Evolutionary conservation across 352 stramenopile species (phyloP).

Genomic region (Phytophthora idaei): DNA sequence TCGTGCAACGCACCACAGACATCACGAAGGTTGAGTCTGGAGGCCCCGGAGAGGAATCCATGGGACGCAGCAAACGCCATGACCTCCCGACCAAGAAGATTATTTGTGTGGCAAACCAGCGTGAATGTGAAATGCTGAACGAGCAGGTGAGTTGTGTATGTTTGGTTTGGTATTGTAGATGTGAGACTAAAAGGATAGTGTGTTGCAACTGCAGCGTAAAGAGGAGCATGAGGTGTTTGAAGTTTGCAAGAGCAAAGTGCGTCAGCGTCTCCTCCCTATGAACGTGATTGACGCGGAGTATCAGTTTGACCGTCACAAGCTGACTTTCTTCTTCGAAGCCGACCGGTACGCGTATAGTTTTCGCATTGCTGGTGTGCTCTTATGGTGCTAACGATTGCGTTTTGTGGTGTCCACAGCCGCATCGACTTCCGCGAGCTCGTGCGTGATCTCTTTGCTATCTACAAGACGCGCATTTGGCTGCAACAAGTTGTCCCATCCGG

Average conservation of each 20-base stretch:
- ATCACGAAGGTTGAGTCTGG: slow-evolving; percentile 75
- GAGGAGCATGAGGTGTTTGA: slow-evolving; percentile 97
- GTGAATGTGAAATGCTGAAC: slow-evolving; percentile 92
- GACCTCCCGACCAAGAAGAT: slow-evolving; percentile 91
- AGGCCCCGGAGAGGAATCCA: slow-evolving; percentile 42
- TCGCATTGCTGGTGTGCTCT: not conserved
- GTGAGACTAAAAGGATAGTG: not conserved
- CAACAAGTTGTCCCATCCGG: slow-evolving; percentile 91
- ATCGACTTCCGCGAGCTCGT: slow-evolving; percentile 99
- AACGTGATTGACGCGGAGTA: slow-evolving; percentile 98
- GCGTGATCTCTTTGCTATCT: slow-evolving; percentile 98
- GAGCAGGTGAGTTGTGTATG: slow-evolving; percentile 64
- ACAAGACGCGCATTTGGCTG: slow-evolving; percentile 99
- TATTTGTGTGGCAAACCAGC: slow-evolving; percentile 91
- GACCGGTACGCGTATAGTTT: slow-evolving; percentile 74
- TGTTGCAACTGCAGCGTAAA: slow-evolving; percentile 61
- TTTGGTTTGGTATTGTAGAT: not conserved
- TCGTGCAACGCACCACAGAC: slow-evolving; percentile 90
- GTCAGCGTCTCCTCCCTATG: slow-evolving; percentile 95
- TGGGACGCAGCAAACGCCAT: slow-evolving; percentile 65
- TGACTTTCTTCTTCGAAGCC: slow-evolving; percentile 99
- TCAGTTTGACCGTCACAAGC: slow-evolving; percentile 98
- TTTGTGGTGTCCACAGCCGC: slow-evolving; percentile 48
- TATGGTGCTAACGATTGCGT: not conserved
- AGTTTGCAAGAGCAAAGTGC: slow-evolving; percentile 96